Evolutionary conservation across 2,329 filamentous ascomycete species (phyloP), one percentile per base, ranked within the genome.

Genomic region (Helicocarpus griseus): DNA sequence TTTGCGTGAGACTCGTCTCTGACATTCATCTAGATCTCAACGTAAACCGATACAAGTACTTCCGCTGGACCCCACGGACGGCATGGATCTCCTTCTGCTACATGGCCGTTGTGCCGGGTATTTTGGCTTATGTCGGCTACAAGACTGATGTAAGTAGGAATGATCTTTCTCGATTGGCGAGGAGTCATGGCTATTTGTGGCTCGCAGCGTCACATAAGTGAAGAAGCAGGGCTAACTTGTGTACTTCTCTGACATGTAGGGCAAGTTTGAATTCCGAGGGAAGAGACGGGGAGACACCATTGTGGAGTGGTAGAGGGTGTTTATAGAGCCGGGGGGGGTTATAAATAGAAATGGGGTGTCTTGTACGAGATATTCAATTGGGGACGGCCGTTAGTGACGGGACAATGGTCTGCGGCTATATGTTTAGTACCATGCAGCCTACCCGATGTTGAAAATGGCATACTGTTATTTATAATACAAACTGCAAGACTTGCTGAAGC

Each of bases 251-350:
- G 28, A 22, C 22, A 11, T 24, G 43, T 62, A 97, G 91, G 93
- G 91, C 64, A 89, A 91, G 66, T 95, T 76, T 69, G 79, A 94
- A 46, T 69, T 96, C 61, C 81, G 89, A 61, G 91, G 83, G 53
- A 97, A 97, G 84, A 79, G 87, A 69, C 86, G 81, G 71, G 90
- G 89, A 50, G 91, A 97, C 66, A 77, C 84, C n/a, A 78, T 94
- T 63, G 74, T 76, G 51, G 90, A 97, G 72, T 91, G 79, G 69
- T 97, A 73, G 62, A 47, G 7, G n/a, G 24, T 22, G 9, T 24
- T 36, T 21, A 14, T 24, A 2, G 45, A 71, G 71, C 17, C 24
- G 40, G 33, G 49, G 48, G 22, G 31, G 33, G 43, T 29, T 35
- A 22, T 21, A 11, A 22, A 28, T 52, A 17, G 7, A 17, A 40